These are phyloP conservation scores for Uronychia binucleata DNA, from an alignment of 73 alveolate genomes.

Conservation along the genomic window DNA sequence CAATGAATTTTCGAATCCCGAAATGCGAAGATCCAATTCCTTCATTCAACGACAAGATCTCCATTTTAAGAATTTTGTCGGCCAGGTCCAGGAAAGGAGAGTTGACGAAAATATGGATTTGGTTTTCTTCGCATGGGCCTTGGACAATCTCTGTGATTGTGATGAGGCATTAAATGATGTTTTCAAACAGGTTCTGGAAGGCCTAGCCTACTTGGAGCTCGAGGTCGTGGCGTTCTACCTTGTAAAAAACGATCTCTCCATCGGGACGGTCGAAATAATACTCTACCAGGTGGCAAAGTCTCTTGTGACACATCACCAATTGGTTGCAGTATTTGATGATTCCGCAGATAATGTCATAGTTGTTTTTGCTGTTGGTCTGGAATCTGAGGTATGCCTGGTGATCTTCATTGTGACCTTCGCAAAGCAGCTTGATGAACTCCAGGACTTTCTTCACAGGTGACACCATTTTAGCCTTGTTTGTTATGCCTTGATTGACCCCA, in stretches of 20 bases:
- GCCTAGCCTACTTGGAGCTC: not conserved
- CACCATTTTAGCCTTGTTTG: not conserved
- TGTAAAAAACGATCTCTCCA: not conserved
- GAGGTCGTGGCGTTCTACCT: not conserved
- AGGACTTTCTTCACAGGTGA: not conserved
- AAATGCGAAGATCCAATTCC: not conserved
- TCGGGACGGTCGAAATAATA: not conserved
- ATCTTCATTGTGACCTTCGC: not conserved
- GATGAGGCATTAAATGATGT: not conserved
- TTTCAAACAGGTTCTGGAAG: not conserved
- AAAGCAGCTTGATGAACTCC: not conserved
- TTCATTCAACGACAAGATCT: not conserved
- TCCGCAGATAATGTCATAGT: not conserved
- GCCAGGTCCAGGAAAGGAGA: not conserved
- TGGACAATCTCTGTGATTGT: not conserved
- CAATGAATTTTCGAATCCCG: not conserved
- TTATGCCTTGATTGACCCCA: not conserved
- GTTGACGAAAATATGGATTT: not conserved
- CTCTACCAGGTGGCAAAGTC: not conserved
- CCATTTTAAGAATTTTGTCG: not conserved
- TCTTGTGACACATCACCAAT: not conserved
- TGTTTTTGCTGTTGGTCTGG: not conserved
- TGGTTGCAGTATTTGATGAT: not conserved
- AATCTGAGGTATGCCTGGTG: not conserved
- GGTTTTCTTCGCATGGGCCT: not conserved